Evolutionary conservation across 768 basidiomycete genomes (phyloP).

Genomic region (Collybiopsis confluens): DNA sequence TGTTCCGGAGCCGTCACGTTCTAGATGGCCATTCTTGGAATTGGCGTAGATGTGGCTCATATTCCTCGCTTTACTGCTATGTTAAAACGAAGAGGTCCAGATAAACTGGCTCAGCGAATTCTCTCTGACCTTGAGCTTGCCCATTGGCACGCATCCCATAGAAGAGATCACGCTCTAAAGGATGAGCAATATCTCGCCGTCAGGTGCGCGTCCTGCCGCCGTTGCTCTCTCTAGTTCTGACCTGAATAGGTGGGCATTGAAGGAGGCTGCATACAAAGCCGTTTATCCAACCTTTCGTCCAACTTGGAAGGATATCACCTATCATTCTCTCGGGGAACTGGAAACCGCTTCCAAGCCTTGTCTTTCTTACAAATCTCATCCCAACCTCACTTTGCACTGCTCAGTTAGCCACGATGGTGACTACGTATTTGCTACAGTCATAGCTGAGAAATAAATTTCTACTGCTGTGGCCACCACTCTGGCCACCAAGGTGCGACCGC

Average conservation of each 20-base stretch:
- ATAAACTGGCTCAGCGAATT: constrained; percentile 55
- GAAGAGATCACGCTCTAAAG: constrained; percentile 15
- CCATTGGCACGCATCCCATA: constrained; percentile 32
- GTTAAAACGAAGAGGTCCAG: constrained; percentile 41
- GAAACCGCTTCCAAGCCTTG: constrained; percentile 29
- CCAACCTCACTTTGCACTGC: constrained; percentile 43
- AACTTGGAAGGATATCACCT: constrained; percentile 75
- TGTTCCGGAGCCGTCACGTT: not conserved
- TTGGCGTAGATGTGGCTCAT: constrained; percentile 74
- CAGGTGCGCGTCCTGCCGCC: constrained; percentile 41
- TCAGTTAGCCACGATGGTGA: constrained; percentile 84
- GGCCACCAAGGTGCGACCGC: constrained; percentile 67
- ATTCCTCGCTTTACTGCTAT: constrained; percentile 60
- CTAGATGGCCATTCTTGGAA: constrained; percentile 60
- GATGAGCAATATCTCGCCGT: constrained; percentile 61
- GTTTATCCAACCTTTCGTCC: constrained; percentile 57
- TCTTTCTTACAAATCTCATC: constrained; percentile 39
- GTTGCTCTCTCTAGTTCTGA: constrained; percentile 1
- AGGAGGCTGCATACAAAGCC: constrained; percentile 87
- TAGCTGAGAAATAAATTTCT: constrained; percentile 40
- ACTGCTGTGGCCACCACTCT: constrained; percentile 49
- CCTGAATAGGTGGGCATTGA: constrained; percentile 65
- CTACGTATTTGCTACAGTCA: constrained; percentile 65
- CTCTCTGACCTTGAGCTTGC: constrained; percentile 47
- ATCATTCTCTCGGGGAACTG: constrained; percentile 28